Conservation (phyloP, 306 rosid species). For the Medicago arabica region DNA sequence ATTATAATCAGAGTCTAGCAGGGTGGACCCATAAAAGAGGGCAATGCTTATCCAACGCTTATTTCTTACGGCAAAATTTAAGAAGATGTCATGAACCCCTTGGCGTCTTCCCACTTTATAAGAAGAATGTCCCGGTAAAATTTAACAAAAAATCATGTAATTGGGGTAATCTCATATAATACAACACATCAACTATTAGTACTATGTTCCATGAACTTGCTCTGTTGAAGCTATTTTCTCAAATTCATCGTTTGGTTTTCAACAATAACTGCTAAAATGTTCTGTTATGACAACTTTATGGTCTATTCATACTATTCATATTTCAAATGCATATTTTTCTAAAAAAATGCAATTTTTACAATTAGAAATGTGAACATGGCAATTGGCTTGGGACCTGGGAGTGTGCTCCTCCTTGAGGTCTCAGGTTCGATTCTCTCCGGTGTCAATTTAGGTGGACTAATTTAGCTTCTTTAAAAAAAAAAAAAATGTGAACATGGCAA, state of each 20-base stretch:
- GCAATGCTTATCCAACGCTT: neutral
- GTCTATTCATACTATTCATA: neutral
- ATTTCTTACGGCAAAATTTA: no score
- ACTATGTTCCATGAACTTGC: constrained; percentile 20
- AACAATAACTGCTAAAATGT: neutral
- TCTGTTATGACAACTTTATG: neutral
- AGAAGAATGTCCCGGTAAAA: neutral
- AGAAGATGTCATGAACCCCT: no score
- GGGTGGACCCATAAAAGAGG: neutral
- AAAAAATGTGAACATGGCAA: neutral
- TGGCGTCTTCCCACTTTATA: neutral
- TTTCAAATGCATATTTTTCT: constrained; percentile 22
- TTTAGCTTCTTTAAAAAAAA: no score
- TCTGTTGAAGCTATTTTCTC: neutral
- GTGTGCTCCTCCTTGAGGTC: no score
- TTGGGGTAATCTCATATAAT: neutral
- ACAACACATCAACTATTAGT: neutral
- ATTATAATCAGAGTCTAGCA: neutral
- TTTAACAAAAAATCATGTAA: neutral
- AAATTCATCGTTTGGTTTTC: constrained; percentile 21
- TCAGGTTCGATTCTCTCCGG: no score
- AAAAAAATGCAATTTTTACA: neutral
- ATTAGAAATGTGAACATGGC: neutral
- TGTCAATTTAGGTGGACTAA: no score
- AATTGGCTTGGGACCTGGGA: no score